Evolutionary conservation across 495 filamentous ascomycete genomes (phyloP), one percentile per base, ranked within the genome.

Genomic region (Poronia punctata): DNA sequence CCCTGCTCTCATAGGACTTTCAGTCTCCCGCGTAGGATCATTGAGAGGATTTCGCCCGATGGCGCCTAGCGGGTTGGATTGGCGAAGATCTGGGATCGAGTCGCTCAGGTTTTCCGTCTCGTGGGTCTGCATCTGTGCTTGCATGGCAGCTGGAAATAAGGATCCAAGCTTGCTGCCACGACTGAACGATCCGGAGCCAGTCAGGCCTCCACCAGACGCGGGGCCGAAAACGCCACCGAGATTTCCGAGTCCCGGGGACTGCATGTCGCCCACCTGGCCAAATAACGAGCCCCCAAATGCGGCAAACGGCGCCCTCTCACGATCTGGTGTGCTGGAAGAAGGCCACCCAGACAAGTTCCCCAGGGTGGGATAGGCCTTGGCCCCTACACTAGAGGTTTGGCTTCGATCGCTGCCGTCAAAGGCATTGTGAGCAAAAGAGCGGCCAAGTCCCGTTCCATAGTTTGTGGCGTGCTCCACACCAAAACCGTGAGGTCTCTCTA

Each of bases 141-240:
- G 86, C 82, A 93, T 89, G 2, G 82, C 79, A 7, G 72, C 55
- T 10, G 90, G 88, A 54, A 98, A 95, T 26, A 98, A 71, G 2
- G 87, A 88, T 1, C 83, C 84, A 37, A 97, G 65, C 59, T 87
- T 93, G 62, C 86, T 90, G 0, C 78, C 79, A 38, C 90, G 78
- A 21, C 81, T 79, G 26, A 80, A 67, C 22, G 76, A 76, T 44
- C 78, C 77, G 21, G 80, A 61, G 1, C 71, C 79, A 34, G 72
- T 58, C 10, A 67, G 56, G 14, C 67, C 62, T 3, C 65, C 58
- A 12, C 66, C 43, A 9, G 58, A 64, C 11, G 67, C 43, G 15
- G 55, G 49, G 16, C 72, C 66, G 44, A 80, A 75, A 15, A 67
- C 65, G 12, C 65, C 64, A 4, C 76, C 74, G 4, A 81, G 55